These are phyloP conservation scores for Anthoceros angustus DNA, from an alignment of 225 moss, liverwort and hornwort species.

Conservation along the genomic window DNA sequence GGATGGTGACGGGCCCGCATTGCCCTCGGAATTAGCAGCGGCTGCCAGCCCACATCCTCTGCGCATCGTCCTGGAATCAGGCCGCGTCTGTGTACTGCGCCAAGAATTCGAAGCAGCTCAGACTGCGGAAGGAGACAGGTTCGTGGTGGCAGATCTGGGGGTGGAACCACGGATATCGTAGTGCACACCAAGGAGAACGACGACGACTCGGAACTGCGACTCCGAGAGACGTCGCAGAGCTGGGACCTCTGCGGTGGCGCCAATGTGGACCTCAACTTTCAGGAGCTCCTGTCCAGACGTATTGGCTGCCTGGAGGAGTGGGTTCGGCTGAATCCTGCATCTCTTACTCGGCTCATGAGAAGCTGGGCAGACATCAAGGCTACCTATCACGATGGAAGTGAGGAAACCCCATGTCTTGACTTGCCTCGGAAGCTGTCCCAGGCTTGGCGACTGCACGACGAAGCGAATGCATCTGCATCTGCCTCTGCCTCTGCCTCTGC, in stretches of 20 bases:
- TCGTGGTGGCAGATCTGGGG: slow-evolving; percentile 52
- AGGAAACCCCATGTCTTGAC: not conserved
- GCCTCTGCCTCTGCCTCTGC: too few relatives aligned
- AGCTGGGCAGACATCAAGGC: slow-evolving; percentile 3
- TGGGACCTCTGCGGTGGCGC: slow-evolving; percentile 7
- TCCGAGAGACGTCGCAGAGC: not conserved
- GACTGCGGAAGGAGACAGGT: slow-evolving; percentile 19
- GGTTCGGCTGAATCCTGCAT: not conserved
- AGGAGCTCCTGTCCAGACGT: not conserved
- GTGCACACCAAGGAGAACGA: not conserved
- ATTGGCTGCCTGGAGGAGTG: not conserved
- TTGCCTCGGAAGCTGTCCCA: not conserved
- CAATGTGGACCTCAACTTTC: slow-evolving; percentile 5
- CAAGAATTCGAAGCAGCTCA: slow-evolving; percentile 3
- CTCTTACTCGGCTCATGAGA: not conserved
- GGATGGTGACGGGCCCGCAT: slow-evolving; percentile 19
- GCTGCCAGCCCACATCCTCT: slow-evolving; percentile 15
- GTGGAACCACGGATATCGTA: slow-evolving; percentile 17
- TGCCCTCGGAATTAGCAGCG: not conserved
- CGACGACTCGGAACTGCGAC: not conserved
- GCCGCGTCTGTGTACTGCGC: slow-evolving; percentile 47
- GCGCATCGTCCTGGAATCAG: slow-evolving; percentile 47
- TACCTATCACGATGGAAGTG: not conserved
- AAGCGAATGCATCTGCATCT: not conserved
- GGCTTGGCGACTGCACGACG: slow-evolving; percentile 14